Percentiles rank a stretch among this genome's conserved stretches.
These are phyloP conservation scores for Saturnispora zaruensis DNA, from an alignment of 805 yeast genomes.

Conservation along the genomic window DNA sequence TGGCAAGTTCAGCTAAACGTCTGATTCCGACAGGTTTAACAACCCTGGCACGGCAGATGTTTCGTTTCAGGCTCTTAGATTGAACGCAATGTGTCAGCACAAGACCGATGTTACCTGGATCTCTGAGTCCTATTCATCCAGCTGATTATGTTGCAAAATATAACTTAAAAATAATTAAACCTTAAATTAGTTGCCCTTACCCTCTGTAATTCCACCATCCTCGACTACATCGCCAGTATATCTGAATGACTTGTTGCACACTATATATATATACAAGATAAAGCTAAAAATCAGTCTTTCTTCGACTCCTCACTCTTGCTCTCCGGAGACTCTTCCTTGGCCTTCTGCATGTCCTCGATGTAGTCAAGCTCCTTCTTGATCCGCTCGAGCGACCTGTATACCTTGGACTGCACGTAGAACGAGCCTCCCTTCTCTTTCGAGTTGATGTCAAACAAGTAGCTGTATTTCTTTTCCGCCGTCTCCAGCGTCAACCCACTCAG, in stretches of 20 bases:
- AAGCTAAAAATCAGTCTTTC: background rate
- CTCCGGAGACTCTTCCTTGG: conserved; percentile 11
- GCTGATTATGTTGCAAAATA: conserved; percentile 48
- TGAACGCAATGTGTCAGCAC: conserved; percentile 32
- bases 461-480: conserved; percentile 60
- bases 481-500: conserved; percentile 44
- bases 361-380: conserved; percentile 68
- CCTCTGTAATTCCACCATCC: background rate
- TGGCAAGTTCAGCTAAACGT: conserved; percentile 52
- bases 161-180: background rate
- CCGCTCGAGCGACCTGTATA: conserved; percentile 89
- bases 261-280: background rate
- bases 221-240: background rate
- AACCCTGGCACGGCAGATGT: conserved; percentile 61
- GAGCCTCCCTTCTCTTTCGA: conserved; percentile 94
- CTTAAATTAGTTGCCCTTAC: no score
- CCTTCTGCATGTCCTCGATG: conserved; percentile 35
- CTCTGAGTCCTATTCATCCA: conserved; percentile 24
- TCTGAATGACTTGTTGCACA: background rate
- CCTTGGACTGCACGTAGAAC: conserved; percentile 87
- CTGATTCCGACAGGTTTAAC: conserved; percentile 58
- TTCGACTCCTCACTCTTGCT: background rate
- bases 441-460: conserved; percentile 79
- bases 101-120: conserved; percentile 22
- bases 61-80: conserved; percentile 76